Evolutionary conservation across 306 rosid species (phyloP), one percentile per base, ranked within the genome.

Genomic region (Sesbania bispinosa): DNA sequence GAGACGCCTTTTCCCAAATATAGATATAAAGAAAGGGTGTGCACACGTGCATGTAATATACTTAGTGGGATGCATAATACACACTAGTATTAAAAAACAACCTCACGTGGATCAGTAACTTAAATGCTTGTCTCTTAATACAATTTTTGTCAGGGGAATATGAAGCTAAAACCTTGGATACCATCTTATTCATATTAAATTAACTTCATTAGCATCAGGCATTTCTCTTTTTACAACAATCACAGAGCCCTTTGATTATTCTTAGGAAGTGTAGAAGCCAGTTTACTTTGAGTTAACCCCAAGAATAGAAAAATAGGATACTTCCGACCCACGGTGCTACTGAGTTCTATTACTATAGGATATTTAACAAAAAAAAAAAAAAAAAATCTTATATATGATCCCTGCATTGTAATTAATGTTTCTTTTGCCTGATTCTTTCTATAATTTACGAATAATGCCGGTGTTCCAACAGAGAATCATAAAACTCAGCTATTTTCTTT

Each of bases 41-140:
- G 76, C 83, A 82, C 85, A 79, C 88, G 88, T 87, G 85, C 83
- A 84, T 39, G 26, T 70, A 48, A 77, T 77, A 75, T 57, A 65
- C 70, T 51, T 59, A 41, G 82, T 81, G 84, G 82, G 82, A n/a
- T 57, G 69, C 81, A 66, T 47, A 63, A 63, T 53, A 23, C 10
- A 14, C 10, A 13, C 52, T 32, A 10, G 65, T 43, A 35, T 6
- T 6, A 61, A 52, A 75, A 80, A 65, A 58, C 82, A 78, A 73
- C 24, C 82, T 87, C 93, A 89, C 86, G 90, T 89, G 90, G 71
- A 82, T 43, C 10, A 81, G 77, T 74, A 77, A 85, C 87, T 74
- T 73, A 69, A 73, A 69, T 80, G 85, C 82, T 76, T 64, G 88
- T 81, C 87, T 77, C 79, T 76, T 76, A 33, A 69, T 67, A 76